Conservation (phyloP, 2,329 filamentous ascomycete species). For the Fusarium staphyleae region DNA sequence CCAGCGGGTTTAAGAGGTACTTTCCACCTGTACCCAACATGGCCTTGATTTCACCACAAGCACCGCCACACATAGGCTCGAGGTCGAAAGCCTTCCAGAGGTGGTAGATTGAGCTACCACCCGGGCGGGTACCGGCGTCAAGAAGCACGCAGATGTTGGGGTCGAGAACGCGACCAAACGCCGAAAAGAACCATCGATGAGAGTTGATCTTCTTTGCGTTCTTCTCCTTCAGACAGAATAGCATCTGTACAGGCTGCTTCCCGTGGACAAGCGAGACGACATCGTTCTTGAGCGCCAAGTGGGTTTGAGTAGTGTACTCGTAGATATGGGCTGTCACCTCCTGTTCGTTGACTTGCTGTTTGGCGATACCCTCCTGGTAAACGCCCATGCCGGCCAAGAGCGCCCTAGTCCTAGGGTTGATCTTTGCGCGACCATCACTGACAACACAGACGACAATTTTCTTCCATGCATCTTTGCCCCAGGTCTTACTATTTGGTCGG, state of each 20-base stretch:
- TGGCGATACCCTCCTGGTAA: slow-evolving; percentile 97
- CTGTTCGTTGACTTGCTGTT: slow-evolving; percentile 96
- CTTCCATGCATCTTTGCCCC: slow-evolving; percentile 99
- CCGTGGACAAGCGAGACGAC: slow-evolving; percentile 85
- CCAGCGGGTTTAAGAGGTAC: slow-evolving; percentile 89
- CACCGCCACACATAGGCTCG: slow-evolving; percentile 95
- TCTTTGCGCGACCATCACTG: slow-evolving; percentile 95
- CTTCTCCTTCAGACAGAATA: slow-evolving; percentile 99
- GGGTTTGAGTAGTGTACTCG: slow-evolving; percentile 90
- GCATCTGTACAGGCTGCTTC: slow-evolving; percentile 90
- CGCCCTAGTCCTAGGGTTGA: slow-evolving; percentile 89
- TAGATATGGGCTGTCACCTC: slow-evolving; percentile 98
- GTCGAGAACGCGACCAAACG: slow-evolving; percentile 89
- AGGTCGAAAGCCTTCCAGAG: slow-evolving; percentile 98
- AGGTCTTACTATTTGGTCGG: slow-evolving; percentile 91
- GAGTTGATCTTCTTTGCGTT: slow-evolving; percentile 99
- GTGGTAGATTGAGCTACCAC: slow-evolving; percentile 94
- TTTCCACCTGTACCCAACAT: slow-evolving; percentile 88
- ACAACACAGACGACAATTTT: slow-evolving; percentile 99
- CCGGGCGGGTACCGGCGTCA: slow-evolving; percentile 94
- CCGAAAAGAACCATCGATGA: slow-evolving; percentile 98
- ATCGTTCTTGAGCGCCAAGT: slow-evolving; percentile 87
- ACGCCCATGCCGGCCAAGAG: slow-evolving; percentile 92
- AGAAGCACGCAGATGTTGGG: slow-evolving; percentile 97
- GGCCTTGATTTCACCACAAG: slow-evolving; percentile 98